A percentile compares a stretch with the other conserved stretches of the same genome.
phyloP scores from a whole-genome alignment of 2,329 filamentous ascomycete species.

The Didymella exigua region DNA sequence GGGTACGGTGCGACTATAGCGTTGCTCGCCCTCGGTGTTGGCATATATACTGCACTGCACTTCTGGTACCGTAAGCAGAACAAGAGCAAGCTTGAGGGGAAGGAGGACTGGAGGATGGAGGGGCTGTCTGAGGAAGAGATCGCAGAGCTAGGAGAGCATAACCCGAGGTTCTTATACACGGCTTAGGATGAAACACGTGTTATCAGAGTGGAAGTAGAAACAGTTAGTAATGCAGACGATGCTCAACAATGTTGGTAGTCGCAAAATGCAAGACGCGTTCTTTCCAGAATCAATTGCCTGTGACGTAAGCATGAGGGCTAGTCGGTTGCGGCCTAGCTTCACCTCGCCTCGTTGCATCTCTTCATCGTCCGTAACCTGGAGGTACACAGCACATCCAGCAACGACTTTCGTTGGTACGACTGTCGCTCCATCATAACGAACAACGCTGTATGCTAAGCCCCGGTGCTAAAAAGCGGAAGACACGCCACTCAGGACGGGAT shows the following conservation, averaged over 20 bases:
- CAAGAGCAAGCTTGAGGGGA: conserved; percentile 29
- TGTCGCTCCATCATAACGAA: too few species aligned
- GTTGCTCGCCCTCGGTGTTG: conserved; percentile 23
- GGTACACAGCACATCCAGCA: background rate
- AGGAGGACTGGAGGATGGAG: conserved; percentile 33
- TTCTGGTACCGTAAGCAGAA: conserved; percentile 31
- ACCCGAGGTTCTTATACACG: conserved; percentile 33
- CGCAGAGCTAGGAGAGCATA: conserved; percentile 34
- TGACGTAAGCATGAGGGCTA: conserved; percentile 15
- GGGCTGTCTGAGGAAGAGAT: conserved; percentile 33
- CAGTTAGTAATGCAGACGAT: background rate
- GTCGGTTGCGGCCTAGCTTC: background rate
- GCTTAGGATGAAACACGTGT: conserved; percentile 5
- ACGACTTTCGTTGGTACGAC: background rate
- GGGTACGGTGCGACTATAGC: conserved; percentile 35
- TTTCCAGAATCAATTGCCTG: background rate
- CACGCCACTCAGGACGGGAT: conserved; percentile 30
- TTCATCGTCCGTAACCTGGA: background rate
- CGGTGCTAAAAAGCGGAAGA: conserved; percentile 39
- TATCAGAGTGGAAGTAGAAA: background rate
- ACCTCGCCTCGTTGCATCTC: background rate
- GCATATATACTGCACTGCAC: conserved; percentile 26
- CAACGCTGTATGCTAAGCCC: conserved; percentile 30
- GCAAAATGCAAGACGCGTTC: background rate
- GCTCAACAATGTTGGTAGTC: background rate